Evolutionary conservation across 805 yeast species (phyloP).

Genomic region (Phaffomyces antillensis): DNA sequence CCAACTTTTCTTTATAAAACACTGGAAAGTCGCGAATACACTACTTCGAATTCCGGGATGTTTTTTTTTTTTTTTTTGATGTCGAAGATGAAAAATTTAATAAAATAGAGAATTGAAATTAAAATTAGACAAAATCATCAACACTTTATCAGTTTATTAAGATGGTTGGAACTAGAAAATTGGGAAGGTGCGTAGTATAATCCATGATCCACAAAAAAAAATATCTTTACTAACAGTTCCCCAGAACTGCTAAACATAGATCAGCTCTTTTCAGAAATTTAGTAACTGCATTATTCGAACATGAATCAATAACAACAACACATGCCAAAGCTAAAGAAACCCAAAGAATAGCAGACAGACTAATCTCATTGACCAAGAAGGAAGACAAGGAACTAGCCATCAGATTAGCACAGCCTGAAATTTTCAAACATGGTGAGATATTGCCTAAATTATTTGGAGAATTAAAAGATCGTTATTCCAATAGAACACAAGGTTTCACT

Average conservation of each 20-base stretch:
- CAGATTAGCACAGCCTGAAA: slow-evolving; percentile 30
- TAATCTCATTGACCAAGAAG: slow-evolving; percentile 53
- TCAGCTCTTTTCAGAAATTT: slow-evolving; percentile 53
- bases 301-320: slow-evolving; percentile 68
- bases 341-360: slow-evolving; percentile 52
- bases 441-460: slow-evolving; percentile 63
- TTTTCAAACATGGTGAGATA: slow-evolving; percentile 42
- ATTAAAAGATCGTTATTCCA: slow-evolving; percentile 53
- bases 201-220: background rate
- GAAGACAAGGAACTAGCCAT: slow-evolving; percentile 22
- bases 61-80: background rate
- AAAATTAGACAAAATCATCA: too few relatives aligned
- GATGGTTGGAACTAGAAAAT: slow-evolving; percentile 23
- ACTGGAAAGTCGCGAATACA: too few relatives aligned
- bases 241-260: slow-evolving; percentile 22
- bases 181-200: slow-evolving; percentile 11
- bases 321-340: slow-evolving; percentile 70
- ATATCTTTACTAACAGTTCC: background rate
- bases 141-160: background rate
- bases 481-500: slow-evolving; percentile 76
- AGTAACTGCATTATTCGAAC: slow-evolving; percentile 59
- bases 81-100: background rate
- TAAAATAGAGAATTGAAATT: background rate
- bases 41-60: background rate
- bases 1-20: too few relatives aligned